Conservation (phyloP, 371 early-diverging fungal genomes). For the Apophysomyces elegans region DNA sequence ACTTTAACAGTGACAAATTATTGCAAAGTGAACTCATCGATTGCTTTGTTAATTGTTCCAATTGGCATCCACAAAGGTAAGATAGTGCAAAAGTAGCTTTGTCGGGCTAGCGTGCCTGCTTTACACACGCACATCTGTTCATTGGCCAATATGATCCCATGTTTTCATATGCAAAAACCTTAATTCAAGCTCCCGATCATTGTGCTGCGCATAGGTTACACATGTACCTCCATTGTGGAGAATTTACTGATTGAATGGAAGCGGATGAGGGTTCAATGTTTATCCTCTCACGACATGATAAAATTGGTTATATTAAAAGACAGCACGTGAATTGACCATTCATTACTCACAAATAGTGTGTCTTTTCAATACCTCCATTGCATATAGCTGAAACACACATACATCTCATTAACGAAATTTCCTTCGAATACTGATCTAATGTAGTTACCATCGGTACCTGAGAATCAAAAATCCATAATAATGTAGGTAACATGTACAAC, state of each 20-base stretch:
- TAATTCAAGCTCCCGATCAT: conserved; percentile 6
- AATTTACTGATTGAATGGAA: not conserved
- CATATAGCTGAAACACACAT: not conserved
- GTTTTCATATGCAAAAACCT: not conserved
- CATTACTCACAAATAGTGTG: too few species aligned
- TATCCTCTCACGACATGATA: not conserved
- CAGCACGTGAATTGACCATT: too few species aligned
- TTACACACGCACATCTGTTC: not conserved
- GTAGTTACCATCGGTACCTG: too few species aligned
- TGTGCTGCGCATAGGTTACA: conserved; percentile 2
- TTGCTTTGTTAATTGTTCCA: too few species aligned
- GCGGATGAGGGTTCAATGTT: not conserved
- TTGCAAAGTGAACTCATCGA: too few species aligned
- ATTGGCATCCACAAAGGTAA: too few species aligned
- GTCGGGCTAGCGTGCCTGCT: not conserved
- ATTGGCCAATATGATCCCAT: not conserved
- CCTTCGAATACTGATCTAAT: too few species aligned
- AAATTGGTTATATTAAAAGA: not conserved
- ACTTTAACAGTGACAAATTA: too few species aligned
- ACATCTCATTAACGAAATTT: too few species aligned
- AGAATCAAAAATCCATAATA: too few species aligned
- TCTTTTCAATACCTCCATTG: too few species aligned
- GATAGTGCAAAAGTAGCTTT: not conserved
- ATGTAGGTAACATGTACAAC: too few species aligned
- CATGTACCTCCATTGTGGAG: conserved; percentile 3